Evolutionary conservation across 495 filamentous ascomycete genomes (phyloP).

Genomic region (Xylaria palmicola): DNA sequence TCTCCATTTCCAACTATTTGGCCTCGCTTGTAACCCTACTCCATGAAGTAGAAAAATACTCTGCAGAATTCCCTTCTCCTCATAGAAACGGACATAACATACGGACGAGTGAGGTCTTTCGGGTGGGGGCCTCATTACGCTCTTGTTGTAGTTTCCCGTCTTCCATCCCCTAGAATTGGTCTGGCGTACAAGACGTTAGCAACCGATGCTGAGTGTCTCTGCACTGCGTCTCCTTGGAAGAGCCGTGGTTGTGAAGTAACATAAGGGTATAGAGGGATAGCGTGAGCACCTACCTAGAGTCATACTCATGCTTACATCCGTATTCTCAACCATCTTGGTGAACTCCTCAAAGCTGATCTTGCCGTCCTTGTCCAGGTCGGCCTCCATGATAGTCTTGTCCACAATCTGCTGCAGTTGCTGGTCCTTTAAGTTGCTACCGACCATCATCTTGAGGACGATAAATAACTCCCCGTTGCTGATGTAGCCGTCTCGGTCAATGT

Average conservation of each 20-base stretch:
- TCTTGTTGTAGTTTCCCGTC: background rate
- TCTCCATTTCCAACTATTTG: background rate
- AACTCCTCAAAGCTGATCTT: constrained; percentile 99
- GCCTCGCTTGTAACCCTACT: background rate
- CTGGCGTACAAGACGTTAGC: background rate
- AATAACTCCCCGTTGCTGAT: constrained; percentile 99
- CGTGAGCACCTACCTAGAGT: constrained; percentile 72
- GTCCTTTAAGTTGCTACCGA: constrained; percentile 98
- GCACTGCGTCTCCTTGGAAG: background rate
- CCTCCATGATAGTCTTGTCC: constrained; percentile 99
- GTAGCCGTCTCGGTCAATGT: constrained; percentile 97
- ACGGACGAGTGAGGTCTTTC: background rate
- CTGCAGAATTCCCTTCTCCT: background rate
- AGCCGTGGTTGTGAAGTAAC: background rate
- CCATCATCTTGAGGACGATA: constrained; percentile 99
- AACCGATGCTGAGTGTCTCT: background rate
- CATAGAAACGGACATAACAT: background rate
- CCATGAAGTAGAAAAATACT: background rate
- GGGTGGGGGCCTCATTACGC: background rate
- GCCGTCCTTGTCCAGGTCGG: constrained; percentile 90
- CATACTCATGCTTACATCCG: constrained; percentile 97
- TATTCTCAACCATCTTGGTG: constrained; percentile 97
- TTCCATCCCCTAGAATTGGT: constrained; percentile 4
- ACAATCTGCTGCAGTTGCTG: constrained; percentile 97
- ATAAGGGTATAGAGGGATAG: background rate